A percentile compares a stretch with the other conserved stretches of the same genome.
These are phyloP conservation scores for Penicillium sp. DNA, from an alignment of 2,329 filamentous ascomycete species.

Conservation along the genomic window DNA sequence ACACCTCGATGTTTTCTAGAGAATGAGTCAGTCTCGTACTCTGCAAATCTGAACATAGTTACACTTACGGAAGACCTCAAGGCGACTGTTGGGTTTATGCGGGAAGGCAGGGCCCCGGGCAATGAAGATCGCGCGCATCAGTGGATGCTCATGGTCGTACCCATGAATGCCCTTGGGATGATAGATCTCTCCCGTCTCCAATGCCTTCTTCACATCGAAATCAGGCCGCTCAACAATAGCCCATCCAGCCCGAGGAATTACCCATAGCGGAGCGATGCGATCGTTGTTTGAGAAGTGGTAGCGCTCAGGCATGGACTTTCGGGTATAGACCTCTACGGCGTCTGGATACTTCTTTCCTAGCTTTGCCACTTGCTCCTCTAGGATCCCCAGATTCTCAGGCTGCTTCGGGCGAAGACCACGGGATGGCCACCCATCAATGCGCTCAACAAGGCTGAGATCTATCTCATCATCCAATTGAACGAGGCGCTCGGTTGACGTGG, in stretches of 20 bases:
- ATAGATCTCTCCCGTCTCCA: slow-evolving; percentile 67
- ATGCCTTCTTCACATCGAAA: slow-evolving; percentile 70
- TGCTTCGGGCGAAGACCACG: slow-evolving; percentile 83
- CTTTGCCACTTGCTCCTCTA: slow-evolving; percentile 63
- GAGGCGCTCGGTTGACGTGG: slow-evolving; percentile 75
- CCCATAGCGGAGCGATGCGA: slow-evolving; percentile 92
- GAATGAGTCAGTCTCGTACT: neutral
- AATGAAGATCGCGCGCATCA: slow-evolving; percentile 96
- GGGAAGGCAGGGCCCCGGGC: slow-evolving; percentile 91
- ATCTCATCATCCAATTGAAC: slow-evolving; percentile 90
- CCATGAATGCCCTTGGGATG: slow-evolving; percentile 85
- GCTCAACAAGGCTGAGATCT: slow-evolving; percentile 73
- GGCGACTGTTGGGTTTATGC: slow-evolving; percentile 74
- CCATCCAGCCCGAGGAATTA: slow-evolving; percentile 90
- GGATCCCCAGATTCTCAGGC: slow-evolving; percentile 61
- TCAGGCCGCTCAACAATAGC: slow-evolving; percentile 80
- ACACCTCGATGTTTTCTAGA: slow-evolving; percentile 88
- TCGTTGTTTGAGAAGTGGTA: slow-evolving; percentile 89
- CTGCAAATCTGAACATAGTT: neutral
- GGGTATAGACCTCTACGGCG: slow-evolving; percentile 83
- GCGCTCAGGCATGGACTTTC: slow-evolving; percentile 82
- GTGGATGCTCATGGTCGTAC: slow-evolving; percentile 89
- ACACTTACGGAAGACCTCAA: slow-evolving; percentile 83
- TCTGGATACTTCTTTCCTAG: slow-evolving; percentile 59
- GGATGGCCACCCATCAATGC: slow-evolving; percentile 91